Base-by-base conservation (phyloP, 805 yeast species). In the Metschnikowia henanensis region DNA sequence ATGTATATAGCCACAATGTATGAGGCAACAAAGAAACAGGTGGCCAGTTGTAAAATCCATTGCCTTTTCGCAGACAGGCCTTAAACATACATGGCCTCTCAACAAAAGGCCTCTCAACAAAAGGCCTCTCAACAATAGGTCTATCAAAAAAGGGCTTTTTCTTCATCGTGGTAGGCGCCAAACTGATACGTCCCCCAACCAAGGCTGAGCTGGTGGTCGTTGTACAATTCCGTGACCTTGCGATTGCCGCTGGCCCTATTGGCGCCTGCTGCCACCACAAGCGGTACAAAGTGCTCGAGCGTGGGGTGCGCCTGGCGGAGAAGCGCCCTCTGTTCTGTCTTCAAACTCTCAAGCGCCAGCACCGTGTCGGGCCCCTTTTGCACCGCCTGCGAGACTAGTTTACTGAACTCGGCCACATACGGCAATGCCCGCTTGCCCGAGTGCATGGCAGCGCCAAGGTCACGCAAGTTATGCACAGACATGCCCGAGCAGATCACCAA, bases 391-490 rank as follows among this genome's bases (percentile, higher is more conserved):
- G 39, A 21, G 13, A 85, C 56, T 5, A 77, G 45, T 2, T 60
- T 51, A 51, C 80, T 80, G 63, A 86, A 85, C 26, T 73, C 72
- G 29, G 61, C 58, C 6, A 66, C 78, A 57, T 84, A 85, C 2
- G 82, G 77, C 35, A 70, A 60, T 5, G 45, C 50, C 20, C 32
- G 38, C 8, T 56, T 57, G 10, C 57, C 57, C 16, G 39, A 33
- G 6, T 32, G 20, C 29, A 51, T 35, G 2, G 56, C 49, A 17
- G 23, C 20, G 2, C 78, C 68, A 18, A 79, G 37, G 45, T 84
- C 90, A 29, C 79, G 50, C 33, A 87, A 68, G 56, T 87, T 87
- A 62, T 87, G 95, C 18, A 85, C 94, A 5, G 88, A 72, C 87
- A 84, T 83, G 4, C 95, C 95, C 0, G 91, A 83, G 41, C 80